Base-by-base conservation (phyloP, 352 stramenopile genomes). In the Thalassiosira livingstoniorum region DNA sequence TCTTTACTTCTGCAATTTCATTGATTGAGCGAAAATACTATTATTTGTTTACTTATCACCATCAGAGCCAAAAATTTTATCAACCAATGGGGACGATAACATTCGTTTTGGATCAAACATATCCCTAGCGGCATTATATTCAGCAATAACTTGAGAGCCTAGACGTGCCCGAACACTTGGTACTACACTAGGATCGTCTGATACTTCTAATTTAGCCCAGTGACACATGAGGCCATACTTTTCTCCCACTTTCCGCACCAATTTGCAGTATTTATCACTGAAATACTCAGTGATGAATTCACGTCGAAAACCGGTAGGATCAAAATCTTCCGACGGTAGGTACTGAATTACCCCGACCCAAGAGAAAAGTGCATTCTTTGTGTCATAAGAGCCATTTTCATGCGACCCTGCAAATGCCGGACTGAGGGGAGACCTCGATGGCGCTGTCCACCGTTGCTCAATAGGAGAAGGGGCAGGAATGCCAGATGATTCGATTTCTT, bases 341-440 rank as follows among this genome's bases (percentile, higher is more conserved):
- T 96, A 99, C 87, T 99, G 93, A 60, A 99, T 99, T 55, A 99
- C 96, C 66, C 98, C 98, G 34, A 99, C 97, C 98, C 98, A 99
- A 34, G 93, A 98, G 68, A 92, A 87, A 39, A 95, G 76, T 5
- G 84, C 79, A 76, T 91, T 72, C 47, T 79, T 39, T 5, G 58
- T 66, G 27, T 88, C 94, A 91, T 82, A 91, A 1, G 73, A 78
- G 45, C 79, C 51, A 60, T 69, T 34, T 43, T 58, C 57, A 34
- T 64, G 42, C 3, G 31, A 21, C 15, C 73, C 53, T 37, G 27
- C 47, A 31, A 45, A 94, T 10, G 96, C 97, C 15, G 97, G 97
- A 54, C 95, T 98, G 92, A 99, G 97, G 10, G 82, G 82, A 2
- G 97, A 98, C 29, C 86, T 93, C 51, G 96, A 99, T 35, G 91